Conservation (phyloP, 1,284 basidiomycete species). For the Ustilago shanxiensis region DNA sequence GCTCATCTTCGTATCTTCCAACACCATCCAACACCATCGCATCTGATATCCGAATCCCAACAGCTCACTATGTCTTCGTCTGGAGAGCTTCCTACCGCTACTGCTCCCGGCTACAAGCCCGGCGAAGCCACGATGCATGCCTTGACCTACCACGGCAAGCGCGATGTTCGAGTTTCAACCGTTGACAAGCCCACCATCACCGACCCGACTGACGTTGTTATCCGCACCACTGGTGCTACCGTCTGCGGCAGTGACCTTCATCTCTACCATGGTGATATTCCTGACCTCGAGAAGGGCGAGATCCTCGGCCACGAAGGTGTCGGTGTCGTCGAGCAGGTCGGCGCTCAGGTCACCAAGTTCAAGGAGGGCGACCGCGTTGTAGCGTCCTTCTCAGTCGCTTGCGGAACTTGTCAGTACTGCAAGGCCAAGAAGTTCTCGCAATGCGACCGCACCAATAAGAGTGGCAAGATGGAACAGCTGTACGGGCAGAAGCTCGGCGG, state of each 20-base stretch:
- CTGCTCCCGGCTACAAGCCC: conserved; percentile 34
- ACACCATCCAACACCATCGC: not conserved
- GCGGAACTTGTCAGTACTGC: conserved; percentile 81
- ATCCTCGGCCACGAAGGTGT: conserved; percentile 70
- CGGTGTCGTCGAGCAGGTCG: conserved; percentile 61
- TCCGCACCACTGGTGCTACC: conserved; percentile 79
- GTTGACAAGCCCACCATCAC: conserved; percentile 77
- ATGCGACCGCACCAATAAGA: conserved; percentile 80
- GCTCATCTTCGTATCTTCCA: not conserved
- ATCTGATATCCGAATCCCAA: not conserved
- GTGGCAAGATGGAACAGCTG: conserved; percentile 77
- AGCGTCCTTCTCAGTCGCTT: conserved; percentile 82
- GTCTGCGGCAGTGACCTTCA: conserved; percentile 74
- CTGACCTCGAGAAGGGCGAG: conserved; percentile 79
- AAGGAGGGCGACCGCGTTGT: conserved; percentile 70
- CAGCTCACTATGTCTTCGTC: not conserved
- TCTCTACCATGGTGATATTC: conserved; percentile 72
- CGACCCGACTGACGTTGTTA: conserved; percentile 77
- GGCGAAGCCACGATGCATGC: conserved; percentile 70
- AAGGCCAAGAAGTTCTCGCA: conserved; percentile 79
- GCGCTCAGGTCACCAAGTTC: conserved; percentile 46
- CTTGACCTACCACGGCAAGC: conserved; percentile 78
- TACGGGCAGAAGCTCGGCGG: conserved; percentile 73
- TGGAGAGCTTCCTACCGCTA: conserved; percentile 28
- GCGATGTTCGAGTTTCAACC: conserved; percentile 70